Conservation (phyloP, 768 basidiomycete species). For the Galerina sulciceps region DNA sequence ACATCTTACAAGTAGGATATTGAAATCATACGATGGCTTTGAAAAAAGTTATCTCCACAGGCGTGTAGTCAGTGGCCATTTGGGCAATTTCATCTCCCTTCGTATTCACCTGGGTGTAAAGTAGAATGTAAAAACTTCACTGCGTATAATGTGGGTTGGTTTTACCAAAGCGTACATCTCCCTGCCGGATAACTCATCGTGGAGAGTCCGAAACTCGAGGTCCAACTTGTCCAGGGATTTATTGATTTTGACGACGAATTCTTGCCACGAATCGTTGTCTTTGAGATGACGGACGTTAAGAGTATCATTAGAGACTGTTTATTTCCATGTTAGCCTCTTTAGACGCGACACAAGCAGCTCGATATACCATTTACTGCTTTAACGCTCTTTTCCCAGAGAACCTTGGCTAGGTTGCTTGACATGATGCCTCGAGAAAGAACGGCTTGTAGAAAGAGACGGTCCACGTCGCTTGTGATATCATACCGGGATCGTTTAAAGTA, state of each 20-base stretch:
- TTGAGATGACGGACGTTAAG: slow-evolving; percentile 49
- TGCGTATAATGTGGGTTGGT: slow-evolving; percentile 22
- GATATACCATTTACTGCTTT: slow-evolving; percentile 67
- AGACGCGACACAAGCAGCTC: neutral
- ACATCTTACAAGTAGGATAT: too few species aligned
- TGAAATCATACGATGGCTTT: slow-evolving; percentile 68
- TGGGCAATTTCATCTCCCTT: slow-evolving; percentile 85
- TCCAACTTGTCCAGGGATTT: slow-evolving; percentile 66
- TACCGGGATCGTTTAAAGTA: neutral
- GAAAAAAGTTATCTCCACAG: slow-evolving; percentile 83
- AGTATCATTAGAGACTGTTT: slow-evolving; percentile 54
- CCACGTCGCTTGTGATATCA: slow-evolving; percentile 56
- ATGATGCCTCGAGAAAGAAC: slow-evolving; percentile 73
- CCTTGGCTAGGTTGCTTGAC: slow-evolving; percentile 64
- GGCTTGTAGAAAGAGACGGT: slow-evolving; percentile 79
- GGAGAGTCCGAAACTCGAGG: slow-evolving; percentile 67
- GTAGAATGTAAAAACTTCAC: neutral
- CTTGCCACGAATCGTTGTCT: slow-evolving; percentile 56
- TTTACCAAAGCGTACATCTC: slow-evolving; percentile 71
- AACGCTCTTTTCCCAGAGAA: slow-evolving; percentile 70
- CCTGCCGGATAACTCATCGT: slow-evolving; percentile 67
- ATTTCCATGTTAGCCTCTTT: slow-evolving; percentile 1
- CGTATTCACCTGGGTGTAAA: slow-evolving; percentile 66
- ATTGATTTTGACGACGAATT: slow-evolving; percentile 65
- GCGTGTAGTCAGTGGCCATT: slow-evolving; percentile 80